Evolutionary conservation across 2,329 filamentous ascomycete genomes (phyloP).

Genomic region (Gaeumannomyces sp.): DNA sequence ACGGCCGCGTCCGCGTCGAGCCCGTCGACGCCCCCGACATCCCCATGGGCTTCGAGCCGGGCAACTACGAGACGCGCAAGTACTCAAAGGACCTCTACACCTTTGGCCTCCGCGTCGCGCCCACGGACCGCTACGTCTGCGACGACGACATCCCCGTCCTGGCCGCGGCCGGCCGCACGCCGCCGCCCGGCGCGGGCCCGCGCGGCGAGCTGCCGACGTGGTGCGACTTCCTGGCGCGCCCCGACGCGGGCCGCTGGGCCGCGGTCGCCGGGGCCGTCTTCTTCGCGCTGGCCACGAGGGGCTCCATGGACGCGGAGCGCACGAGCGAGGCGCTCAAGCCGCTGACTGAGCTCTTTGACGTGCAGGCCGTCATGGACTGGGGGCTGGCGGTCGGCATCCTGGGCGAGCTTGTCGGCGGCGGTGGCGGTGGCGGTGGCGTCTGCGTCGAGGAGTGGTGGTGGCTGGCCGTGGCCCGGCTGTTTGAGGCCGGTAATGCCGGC

Average conservation of each 20-base stretch:
- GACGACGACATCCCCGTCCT: constrained; percentile 16
- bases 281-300: constrained; percentile 56
- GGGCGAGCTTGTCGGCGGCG: constrained; percentile 27
- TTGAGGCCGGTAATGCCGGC: constrained; percentile 11
- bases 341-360: constrained; percentile 57
- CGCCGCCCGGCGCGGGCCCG: constrained; percentile 22
- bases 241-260: constrained; percentile 57
- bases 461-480: constrained; percentile 43
- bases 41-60: constrained; percentile 64
- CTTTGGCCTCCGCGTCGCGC: constrained; percentile 55
- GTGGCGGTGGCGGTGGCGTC: constrained; percentile 28
- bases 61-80: constrained; percentile 64
- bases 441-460: constrained; percentile 61
- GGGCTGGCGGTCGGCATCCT: constrained; percentile 47
- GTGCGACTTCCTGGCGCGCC: constrained; percentile 60
- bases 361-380: constrained; percentile 54
- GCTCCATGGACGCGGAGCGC: constrained; percentile 46
- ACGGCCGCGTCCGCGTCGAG: constrained; percentile 48
- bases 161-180: neutral
- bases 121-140: constrained; percentile 52
- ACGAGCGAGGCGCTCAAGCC: constrained; percentile 51
- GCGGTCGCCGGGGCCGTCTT: constrained; percentile 56
- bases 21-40: constrained; percentile 52
- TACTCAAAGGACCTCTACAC: constrained; percentile 60
- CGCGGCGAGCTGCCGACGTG: constrained; percentile 59